A percentile compares a stretch with the other conserved stretches of the same genome.
phyloP scores from a whole-genome alignment of 176 grass and related monocot species.

The Carex parvula region DNA sequence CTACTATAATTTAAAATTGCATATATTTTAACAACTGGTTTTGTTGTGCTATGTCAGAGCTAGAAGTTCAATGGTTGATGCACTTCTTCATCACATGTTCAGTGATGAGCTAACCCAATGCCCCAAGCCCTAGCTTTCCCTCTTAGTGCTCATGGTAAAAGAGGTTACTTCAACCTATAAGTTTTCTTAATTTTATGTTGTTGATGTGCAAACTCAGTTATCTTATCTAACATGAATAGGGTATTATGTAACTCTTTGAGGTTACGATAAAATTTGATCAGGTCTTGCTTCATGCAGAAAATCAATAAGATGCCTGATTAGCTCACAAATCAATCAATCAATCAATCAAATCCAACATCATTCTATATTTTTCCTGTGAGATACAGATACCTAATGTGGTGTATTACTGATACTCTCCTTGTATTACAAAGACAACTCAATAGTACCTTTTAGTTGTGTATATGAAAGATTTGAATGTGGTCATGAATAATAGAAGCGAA shows the following conservation, averaged over 20 bases:
- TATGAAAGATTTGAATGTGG: background rate
- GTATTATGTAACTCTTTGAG: background rate
- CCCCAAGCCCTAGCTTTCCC: conserved; percentile 32
- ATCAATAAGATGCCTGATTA: background rate
- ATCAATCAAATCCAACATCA: background rate
- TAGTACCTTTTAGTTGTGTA: background rate
- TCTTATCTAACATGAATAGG: background rate
- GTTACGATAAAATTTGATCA: background rate
- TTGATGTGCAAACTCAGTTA: conserved; percentile 16
- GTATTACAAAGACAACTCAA: background rate
- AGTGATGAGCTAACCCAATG: conserved; percentile 66
- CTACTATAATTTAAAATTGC: background rate
- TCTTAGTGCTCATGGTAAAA: conserved; percentile 26
- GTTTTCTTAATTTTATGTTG: conserved; percentile 20
- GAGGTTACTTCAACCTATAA: background rate
- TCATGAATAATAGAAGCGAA: background rate
- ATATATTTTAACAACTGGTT: conserved; percentile 12
- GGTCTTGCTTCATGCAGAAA: background rate
- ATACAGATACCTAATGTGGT: background rate
- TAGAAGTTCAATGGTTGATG: conserved; percentile 69
- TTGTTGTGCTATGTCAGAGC: conserved; percentile 43
- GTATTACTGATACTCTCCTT: background rate
- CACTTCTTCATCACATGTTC: conserved; percentile 93
- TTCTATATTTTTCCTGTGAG: background rate
- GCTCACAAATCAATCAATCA: background rate